A percentile compares a stretch with the other conserved stretches of the same genome.
These are phyloP conservation scores for Oenanthe javanica DNA, from an alignment of 140 eudicot species.

Conservation along the genomic window DNA sequence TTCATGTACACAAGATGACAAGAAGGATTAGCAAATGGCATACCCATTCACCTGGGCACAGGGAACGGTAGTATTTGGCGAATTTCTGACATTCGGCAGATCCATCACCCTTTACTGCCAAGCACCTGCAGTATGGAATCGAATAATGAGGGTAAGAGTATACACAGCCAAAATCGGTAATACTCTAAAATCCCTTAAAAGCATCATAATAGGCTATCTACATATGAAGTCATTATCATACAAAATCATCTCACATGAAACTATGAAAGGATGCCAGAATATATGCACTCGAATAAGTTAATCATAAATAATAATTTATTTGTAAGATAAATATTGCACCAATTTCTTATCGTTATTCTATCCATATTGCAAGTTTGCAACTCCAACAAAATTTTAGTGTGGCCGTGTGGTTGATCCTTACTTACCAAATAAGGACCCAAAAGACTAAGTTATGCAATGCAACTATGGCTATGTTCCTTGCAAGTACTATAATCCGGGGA, in stretches of 20 bases:
- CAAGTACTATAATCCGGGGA: neutral
- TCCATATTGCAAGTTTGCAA: neutral
- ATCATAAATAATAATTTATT: neutral
- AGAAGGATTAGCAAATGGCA: constrained; percentile 19
- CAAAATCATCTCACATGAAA: neutral
- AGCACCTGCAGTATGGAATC: constrained; percentile 35
- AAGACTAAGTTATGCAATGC: neutral
- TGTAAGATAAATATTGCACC: neutral
- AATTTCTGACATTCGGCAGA: constrained; percentile 49
- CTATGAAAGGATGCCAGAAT: neutral
- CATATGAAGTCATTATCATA: neutral
- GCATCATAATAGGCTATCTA: neutral
- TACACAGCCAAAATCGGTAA: neutral
- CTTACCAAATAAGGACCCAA: neutral
- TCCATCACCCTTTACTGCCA: constrained; percentile 61
- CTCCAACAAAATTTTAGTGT: neutral
- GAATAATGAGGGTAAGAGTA: neutral
- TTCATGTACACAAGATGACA: neutral
- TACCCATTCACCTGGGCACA: constrained; percentile 80
- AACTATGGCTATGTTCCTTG: neutral
- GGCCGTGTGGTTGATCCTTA: neutral
- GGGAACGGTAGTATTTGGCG: constrained; percentile 59
- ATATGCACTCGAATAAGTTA: neutral
- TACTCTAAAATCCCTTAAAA: neutral
- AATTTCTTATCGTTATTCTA: neutral